Base-by-base conservation (phyloP, 805 yeast species). In the Ogataea dorogensis region DNA sequence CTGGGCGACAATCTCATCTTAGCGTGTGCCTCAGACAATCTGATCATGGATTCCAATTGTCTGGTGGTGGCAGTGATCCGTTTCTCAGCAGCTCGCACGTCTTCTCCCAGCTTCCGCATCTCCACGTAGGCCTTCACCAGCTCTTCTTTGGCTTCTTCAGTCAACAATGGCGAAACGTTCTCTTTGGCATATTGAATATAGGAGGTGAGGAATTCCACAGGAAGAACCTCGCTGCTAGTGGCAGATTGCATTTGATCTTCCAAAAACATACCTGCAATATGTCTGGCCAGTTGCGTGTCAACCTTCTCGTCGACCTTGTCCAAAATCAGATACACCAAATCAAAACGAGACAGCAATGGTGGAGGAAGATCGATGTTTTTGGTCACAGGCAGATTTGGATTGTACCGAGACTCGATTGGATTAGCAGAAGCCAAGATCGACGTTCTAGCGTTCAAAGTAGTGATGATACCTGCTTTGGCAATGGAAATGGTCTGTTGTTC, bases 401-500 rank as follows among this genome's bases (percentile, higher is more conserved):
- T 88, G 60, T 93, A 93, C 47, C 95, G 75, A 2, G 98, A 91
- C 44, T 93, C 91, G 45, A 93, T 89, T 10, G 98, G 98, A 60
- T 93, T 93, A 1, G 98, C 98, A 24, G 96, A 85, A 0, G 98
- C 98, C 39, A 93, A 68, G 46, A 93, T 83, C 1, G 98, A 91
- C 0, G 97, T 91, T 63, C 98, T 75, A 1, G 98, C 98, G 59
- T 93, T 93, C 43, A 93, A 69, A 0, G 98, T 93, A 5, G 98
- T 93, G 53, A 93, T 93, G 55, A 93, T 93, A 42, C 98, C 98
- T 1, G 98, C 98, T 56, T 93, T 93, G 20, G 98, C 98, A 54
- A 93, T 87, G 7, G 97, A 88, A 28, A 93, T 93, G 1, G 98
- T 93, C 62, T 93, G 98, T 60, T 93, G 98, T 67, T 93, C 98